Base-by-base conservation (phyloP, 2,329 filamentous ascomycete genomes). In the Leptographium wingfieldii region DNA sequence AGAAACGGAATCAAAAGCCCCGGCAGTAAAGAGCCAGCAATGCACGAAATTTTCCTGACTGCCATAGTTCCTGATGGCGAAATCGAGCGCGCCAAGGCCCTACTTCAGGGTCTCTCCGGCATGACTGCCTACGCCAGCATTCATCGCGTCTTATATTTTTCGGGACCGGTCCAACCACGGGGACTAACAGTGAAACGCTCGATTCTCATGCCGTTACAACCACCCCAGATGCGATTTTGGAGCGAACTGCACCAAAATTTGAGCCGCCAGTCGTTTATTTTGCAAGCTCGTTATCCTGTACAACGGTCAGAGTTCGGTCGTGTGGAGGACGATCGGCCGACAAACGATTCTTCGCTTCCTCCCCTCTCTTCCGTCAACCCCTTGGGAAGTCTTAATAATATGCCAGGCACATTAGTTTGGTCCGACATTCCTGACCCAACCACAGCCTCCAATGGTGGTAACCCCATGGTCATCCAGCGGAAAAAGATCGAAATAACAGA, bases 21-120 rank as follows among this genome's bases (percentile, higher is more conserved):
- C 9, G 38, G 14, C 7, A 12, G 27, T 31, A 27, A 48, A 55
- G 6, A 16, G 27, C 19, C 16, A 55, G 35, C 35, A 55, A 84
- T 83, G 80, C 78, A 83, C 66, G 81, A 85, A 69, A 71, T 85
- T 22, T 84, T 83, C 65, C 74, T 85, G 60, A 80, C 80, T 4
- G 76, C 79, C 11, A 68, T 77, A 54, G 74, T 86, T 58, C 72
- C 74, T 22, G 75, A 79, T 59, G 79, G 83, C 61, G 79, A 83
- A 64, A 73, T 80, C 43, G 69, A 72, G 56, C 74, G 71, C 60
- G 77, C 77, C 25, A 75, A 78, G 59, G 74, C 77, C 1, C 73
- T 86, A 11, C 70, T 86, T 7, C 75, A 80, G 60, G 82, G 82
- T 22, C 74, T 82, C 63, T 81, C 79, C 62, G 80, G 77, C 66